Evolutionary conservation across 2,329 filamentous ascomycete species (phyloP).

Genomic region (Pseudomassariella vexata): DNA sequence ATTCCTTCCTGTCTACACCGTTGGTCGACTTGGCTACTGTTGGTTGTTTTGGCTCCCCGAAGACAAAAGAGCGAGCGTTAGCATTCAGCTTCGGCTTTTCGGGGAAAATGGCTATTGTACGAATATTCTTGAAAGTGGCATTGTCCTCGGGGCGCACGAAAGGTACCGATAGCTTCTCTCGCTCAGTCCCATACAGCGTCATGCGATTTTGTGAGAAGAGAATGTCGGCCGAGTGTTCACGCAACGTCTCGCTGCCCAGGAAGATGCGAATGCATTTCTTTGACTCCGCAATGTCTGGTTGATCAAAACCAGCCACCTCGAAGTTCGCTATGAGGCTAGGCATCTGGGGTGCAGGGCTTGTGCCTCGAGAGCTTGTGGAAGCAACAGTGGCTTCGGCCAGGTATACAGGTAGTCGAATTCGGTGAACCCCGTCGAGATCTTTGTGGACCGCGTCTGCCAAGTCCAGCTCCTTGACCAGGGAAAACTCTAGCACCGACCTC

Average conservation of each 20-base stretch:
- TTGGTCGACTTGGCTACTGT: constrained; percentile 11
- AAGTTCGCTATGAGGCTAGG: constrained; percentile 79
- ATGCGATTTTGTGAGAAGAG: constrained; percentile 89
- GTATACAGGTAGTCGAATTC: constrained; percentile 75
- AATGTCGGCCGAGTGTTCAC: constrained; percentile 82
- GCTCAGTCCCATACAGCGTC: constrained; percentile 79
- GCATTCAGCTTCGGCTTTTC: constrained; percentile 55
- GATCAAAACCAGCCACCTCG: constrained; percentile 58
- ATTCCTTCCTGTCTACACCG: constrained; percentile 17
- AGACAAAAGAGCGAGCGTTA: constrained; percentile 38
- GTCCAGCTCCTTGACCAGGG: constrained; percentile 69
- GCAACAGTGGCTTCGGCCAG: constrained; percentile 85
- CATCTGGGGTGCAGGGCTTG: constrained; percentile 69
- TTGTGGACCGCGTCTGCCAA: constrained; percentile 61
- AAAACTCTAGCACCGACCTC: constrained; percentile 73
- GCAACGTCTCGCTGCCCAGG: constrained; percentile 81
- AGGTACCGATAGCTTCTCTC: constrained; percentile 82
- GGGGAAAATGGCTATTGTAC: constrained; percentile 50
- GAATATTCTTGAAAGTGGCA: constrained; percentile 69
- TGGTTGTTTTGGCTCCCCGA: constrained; percentile 26
- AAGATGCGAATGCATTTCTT: constrained; percentile 75
- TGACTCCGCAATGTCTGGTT: constrained; percentile 39
- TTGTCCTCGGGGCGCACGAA: constrained; percentile 91
- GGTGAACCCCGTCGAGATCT: constrained; percentile 58
- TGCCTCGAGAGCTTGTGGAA: constrained; percentile 66